Evolutionary conservation across 768 basidiomycete species (phyloP), one percentile per base, ranked within the genome.

Genomic region (Cystofilobasidium capitatum): DNA sequence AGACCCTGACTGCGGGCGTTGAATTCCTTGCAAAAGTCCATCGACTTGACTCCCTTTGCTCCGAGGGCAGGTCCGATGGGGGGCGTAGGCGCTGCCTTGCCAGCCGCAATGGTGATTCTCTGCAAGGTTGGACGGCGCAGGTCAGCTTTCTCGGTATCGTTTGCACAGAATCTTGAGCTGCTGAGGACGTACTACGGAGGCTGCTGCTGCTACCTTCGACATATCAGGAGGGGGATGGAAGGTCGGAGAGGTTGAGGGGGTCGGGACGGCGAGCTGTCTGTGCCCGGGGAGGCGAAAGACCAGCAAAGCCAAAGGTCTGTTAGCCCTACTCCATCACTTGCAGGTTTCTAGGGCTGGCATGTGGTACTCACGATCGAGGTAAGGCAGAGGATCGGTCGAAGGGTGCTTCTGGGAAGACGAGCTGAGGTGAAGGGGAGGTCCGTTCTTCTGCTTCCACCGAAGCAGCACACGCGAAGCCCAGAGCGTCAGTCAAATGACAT

Each of bases 21-120:
- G 81, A 98, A 99, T 77, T 98, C 92, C 78, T 97, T 99, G 82
- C 92, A 96, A 76, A 99, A 99, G 80, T 99, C 96, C 88, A 98
- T 98, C 33, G 92, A 91, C 79, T 96, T 97, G 72, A 99, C 93
- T 73, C 96, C 96, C 74, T 91, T 86, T 71, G 96, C 94, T 80
- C 96, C 96, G 62, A 99, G 84, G 37, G 93, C 94, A 64, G 94
- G 94, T 74, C 94, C 94, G 61, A 99, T 88, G 12, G 94, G 94
- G 65, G 94, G 94, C 44, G 90, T 88, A 22, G 94, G 93, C 33
- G 93, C 87, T 40, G 94, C 94, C 76, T 97, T 97, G 51, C 91
- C 92, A 51, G 94, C 94, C 60, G 86, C 84, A 69, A 97, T 85
- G 60, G 94, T 82, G 66, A 98, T 80, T 72, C 75, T 74, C 77